These are phyloP conservation scores for Taiozyma onychis DNA, from an alignment of 1,139 yeast species.

Conservation along the genomic window DNA sequence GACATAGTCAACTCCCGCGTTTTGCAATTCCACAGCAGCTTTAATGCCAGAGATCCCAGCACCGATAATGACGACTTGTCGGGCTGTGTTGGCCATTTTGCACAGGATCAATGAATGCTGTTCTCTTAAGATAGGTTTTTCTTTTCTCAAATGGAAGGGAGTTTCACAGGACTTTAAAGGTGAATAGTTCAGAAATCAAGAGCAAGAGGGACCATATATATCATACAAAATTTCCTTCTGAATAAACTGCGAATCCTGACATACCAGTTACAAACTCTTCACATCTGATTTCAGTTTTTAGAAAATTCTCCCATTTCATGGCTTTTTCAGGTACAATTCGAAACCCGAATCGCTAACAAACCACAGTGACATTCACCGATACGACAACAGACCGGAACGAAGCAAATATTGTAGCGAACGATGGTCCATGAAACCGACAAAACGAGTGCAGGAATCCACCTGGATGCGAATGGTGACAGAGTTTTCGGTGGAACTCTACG, in stretches of 20 bases:
- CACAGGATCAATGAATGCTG: not conserved
- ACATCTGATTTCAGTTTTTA: not conserved
- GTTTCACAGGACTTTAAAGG: not conserved
- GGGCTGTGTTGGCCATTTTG: not conserved
- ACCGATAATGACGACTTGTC: slow-evolving; percentile 52
- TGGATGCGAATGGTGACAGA: slow-evolving; percentile 10
- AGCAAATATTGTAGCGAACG: not conserved
- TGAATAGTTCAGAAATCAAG: not conserved
- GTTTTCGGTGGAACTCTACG: slow-evolving; percentile 25
- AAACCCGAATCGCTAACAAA: not conserved
- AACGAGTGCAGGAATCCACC: slow-evolving; percentile 4
- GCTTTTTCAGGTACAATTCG: not conserved
- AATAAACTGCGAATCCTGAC: not conserved
- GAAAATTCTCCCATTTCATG: not conserved
- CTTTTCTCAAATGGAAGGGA: not conserved
- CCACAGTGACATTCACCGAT: not conserved
- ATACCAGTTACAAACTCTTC: not conserved
- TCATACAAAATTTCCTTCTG: too few species aligned
- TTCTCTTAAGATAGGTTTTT: not conserved
- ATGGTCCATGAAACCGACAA: slow-evolving; percentile 1
- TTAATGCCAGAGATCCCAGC: slow-evolving; percentile 82
- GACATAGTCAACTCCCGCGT: slow-evolving; percentile 37
- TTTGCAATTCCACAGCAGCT: slow-evolving; percentile 58
- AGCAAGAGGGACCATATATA: too few species aligned
- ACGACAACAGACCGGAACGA: not conserved